A percentile compares a stretch with the other conserved stretches of the same genome.
phyloP scores from a whole-genome alignment of 768 basidiomycete genomes.

The Russula virescens region DNA sequence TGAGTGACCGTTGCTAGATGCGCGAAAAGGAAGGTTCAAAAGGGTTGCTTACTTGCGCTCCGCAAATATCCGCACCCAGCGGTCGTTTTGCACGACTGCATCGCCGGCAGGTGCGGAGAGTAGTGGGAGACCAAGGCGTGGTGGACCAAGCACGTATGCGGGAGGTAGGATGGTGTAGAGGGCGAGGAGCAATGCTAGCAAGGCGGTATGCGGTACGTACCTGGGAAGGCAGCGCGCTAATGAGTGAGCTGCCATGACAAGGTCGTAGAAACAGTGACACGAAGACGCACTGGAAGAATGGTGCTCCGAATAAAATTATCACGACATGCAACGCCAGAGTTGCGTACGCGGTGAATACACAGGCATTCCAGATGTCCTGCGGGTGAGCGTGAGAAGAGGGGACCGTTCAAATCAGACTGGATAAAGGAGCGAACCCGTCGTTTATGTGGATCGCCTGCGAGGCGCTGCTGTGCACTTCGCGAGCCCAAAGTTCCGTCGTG shows the following conservation, averaged over 20 bases:
- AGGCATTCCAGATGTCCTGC: conserved; percentile 50
- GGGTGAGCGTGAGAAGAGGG: conserved; percentile 7
- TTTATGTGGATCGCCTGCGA: conserved; percentile 34
- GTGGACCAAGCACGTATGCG: conserved; percentile 61
- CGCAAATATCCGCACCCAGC: conserved; percentile 76
- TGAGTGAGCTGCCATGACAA: neutral
- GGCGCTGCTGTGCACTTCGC: conserved; percentile 39
- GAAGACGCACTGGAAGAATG: conserved; percentile 47
- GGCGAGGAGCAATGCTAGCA: conserved; percentile 64
- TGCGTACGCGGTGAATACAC: conserved; percentile 44
- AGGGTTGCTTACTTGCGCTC: conserved; percentile 63
- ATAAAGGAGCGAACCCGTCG: conserved; percentile 31
- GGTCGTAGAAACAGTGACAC: too few species aligned
- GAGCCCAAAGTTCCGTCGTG: conserved; percentile 41
- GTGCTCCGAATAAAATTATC: conserved; percentile 71
- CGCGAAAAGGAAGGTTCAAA: neutral
- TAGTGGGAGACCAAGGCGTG: conserved; percentile 33
- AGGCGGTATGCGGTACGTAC: conserved; percentile 51
- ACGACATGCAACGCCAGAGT: conserved; percentile 45
- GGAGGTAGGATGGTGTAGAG: conserved; percentile 61
- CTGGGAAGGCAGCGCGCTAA: conserved; percentile 1
- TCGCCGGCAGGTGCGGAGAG: conserved; percentile 31
- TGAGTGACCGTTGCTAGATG: neutral
- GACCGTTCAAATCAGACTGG: neutral
- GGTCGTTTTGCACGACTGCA: conserved; percentile 50